A percentile compares a stretch with the other conserved stretches of the same genome.
phyloP scores from a whole-genome alignment of 495 filamentous ascomycete genomes.

The Xylaria bambusicola region DNA sequence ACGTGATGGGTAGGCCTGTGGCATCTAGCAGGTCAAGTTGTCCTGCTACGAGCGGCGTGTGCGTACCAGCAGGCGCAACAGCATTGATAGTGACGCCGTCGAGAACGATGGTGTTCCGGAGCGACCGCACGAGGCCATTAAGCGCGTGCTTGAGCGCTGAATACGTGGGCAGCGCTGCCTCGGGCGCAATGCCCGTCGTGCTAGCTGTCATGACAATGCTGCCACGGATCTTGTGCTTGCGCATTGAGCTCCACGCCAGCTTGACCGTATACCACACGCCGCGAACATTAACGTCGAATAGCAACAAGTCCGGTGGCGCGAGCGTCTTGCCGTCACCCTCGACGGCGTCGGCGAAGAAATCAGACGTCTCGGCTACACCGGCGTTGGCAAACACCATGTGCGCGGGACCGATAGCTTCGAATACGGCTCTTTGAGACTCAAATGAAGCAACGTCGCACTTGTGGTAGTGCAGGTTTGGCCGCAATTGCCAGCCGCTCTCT shows the following conservation, averaged over 20 bases:
- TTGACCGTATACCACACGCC: neutral
- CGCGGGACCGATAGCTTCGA: neutral
- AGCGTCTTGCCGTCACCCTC: neutral
- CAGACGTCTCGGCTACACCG: neutral
- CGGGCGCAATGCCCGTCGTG: neutral
- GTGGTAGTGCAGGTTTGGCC: conserved; percentile 6
- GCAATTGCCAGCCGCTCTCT: conserved; percentile 1
- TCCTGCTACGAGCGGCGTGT: neutral
- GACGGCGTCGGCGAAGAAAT: neutral
- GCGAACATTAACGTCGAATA: neutral
- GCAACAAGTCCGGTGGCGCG: neutral
- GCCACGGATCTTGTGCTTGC: neutral
- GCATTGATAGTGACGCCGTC: conserved; percentile 5
- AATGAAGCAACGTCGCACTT: conserved; percentile 24
- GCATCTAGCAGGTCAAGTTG: neutral
- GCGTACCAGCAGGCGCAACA: neutral
- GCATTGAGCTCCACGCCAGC: conserved; percentile 1
- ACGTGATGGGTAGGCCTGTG: neutral
- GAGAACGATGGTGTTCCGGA: neutral
- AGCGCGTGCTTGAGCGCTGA: neutral
- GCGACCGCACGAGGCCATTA: neutral
- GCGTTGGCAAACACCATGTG: conserved; percentile 3
- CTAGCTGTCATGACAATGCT: neutral
- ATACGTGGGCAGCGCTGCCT: neutral
- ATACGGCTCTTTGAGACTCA: conserved; percentile 17